These are phyloP conservation scores for Aureobasidium sp. DNA, from an alignment of 2,329 filamentous ascomycete genomes.

Conservation along the genomic window DNA sequence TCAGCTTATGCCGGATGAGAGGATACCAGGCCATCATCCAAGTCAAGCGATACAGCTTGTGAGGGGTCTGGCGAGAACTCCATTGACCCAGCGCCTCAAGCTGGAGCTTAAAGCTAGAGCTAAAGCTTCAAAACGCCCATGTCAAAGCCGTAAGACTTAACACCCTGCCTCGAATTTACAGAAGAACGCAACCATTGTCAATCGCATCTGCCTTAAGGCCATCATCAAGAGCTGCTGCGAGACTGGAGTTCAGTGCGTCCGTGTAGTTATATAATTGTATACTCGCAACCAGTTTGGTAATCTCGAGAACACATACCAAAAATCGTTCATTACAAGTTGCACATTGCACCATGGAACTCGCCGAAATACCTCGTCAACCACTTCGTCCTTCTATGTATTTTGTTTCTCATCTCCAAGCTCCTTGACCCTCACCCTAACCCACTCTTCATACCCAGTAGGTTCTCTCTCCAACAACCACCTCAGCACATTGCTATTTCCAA, in stretches of 20 bases:
- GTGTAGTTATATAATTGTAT: no score
- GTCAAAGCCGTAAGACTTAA: not conserved
- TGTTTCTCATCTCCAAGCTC: not conserved
- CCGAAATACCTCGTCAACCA: no score
- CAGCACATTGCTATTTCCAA: conserved; percentile 22
- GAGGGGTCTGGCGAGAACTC: not conserved
- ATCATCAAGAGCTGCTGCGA: no score
- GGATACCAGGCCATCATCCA: not conserved
- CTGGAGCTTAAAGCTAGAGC: not conserved
- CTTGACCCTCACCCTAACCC: conserved; percentile 15
- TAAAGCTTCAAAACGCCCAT: not conserved
- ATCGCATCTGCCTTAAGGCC: not conserved
- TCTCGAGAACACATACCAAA: no score
- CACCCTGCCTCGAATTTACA: not conserved
- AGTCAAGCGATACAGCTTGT: not conserved
- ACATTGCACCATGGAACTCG: no score
- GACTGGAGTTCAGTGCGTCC: no score
- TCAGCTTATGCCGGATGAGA: not conserved
- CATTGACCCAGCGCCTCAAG: not conserved
- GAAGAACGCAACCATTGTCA: not conserved
- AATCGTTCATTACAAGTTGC: no score
- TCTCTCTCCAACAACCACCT: conserved; percentile 20
- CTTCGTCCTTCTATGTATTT: no score
- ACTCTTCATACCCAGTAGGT: conserved; percentile 17
- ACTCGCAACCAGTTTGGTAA: no score